Percentiles rank a stretch among this genome's conserved stretches.
phyloP scores from a whole-genome alignment of 441 rosid genomes.

The Codiaeum variegatum region DNA sequence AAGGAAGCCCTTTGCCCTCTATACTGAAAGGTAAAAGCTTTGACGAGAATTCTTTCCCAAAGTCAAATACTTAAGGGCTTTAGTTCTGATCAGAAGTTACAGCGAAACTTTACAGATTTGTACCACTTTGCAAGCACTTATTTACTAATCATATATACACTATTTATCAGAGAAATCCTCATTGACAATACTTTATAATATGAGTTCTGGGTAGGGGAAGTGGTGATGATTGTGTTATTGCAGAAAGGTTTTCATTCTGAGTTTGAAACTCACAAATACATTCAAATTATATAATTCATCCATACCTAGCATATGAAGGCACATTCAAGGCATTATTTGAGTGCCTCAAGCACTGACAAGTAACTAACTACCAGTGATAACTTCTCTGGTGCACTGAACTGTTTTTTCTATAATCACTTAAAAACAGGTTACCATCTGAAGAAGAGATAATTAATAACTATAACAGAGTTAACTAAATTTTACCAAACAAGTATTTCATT shows the following conservation, averaged over 20 bases:
- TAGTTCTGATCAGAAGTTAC: slow-evolving; percentile 4
- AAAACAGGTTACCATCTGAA: not conserved
- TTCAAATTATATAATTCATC: slow-evolving; percentile 8
- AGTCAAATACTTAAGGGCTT: not conserved
- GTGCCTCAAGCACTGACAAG: not conserved
- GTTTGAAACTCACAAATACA: not conserved
- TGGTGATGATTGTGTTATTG: not conserved
- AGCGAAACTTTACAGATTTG: not conserved
- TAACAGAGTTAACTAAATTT: not conserved
- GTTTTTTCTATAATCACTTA: slow-evolving; percentile 9
- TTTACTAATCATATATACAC: slow-evolving; percentile 6
- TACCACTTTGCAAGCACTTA: not conserved
- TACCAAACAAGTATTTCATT: slow-evolving; percentile 15
- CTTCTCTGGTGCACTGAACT: not conserved
- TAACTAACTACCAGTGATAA: not conserved
- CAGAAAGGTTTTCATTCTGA: not conserved
- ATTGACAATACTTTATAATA: slow-evolving; percentile 8
- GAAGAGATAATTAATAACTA: slow-evolving; percentile 12
- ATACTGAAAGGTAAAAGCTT: not conserved
- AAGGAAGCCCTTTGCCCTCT: not conserved
- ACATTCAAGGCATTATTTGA: slow-evolving; percentile 14
- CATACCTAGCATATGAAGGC: slow-evolving; percentile 13
- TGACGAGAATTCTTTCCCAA: not conserved
- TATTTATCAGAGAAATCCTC: slow-evolving; percentile 10
- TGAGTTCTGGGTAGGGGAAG: not conserved